Base-by-base conservation (phyloP, 2,329 filamentous ascomycete species). In the Colletotrichum gigasporum region DNA sequence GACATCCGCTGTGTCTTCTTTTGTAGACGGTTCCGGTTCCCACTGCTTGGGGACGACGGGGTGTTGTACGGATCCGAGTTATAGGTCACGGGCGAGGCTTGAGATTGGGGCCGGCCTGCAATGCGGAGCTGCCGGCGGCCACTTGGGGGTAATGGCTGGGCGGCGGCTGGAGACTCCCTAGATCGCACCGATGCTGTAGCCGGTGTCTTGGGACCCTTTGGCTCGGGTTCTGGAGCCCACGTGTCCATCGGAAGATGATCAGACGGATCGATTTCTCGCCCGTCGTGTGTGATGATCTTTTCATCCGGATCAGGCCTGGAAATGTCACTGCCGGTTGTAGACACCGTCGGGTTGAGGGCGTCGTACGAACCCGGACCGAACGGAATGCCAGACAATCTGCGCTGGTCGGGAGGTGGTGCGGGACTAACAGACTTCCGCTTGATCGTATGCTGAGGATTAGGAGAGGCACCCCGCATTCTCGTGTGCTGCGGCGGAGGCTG, bases 341-440 rank as follows among this genome's bases (percentile, higher is more conserved):
- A 76, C 14, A 84, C 68, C 4, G 76, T 76, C 1, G 91, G 90
- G 67, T 94, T 94, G 68, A 93, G 82, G 1, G 86, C 83, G 70
- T 93, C 88, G 72, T 93, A 94, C 32, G 88, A 90, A 72, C 94
- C 92, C 0, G 92, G 92, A 0, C 89, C 87, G 70, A 93, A 95
- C 0, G 91, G 91, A 4, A 91, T 77, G 14, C 84, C 85, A 2
- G 90, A 91, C 5, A 86, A 70, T 51, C 85, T 79, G 62, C 86
- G 82, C 47, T 79, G 75, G 47, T 79, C 82, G 55, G 78, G 81
- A 20, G 74, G 84, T 66, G 91, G 91, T 2, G 86, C 85, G 2
- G 91, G 90, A 70, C 91, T 93, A 30, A 94, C 86, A 1, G 91
- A 93, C 74, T 94, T 94, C 54, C 91, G 87, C 64, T 80, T 83